These are phyloP conservation scores for Pontederia paniculata DNA, from an alignment of 176 grass and related monocot species.

Conservation along the genomic window DNA sequence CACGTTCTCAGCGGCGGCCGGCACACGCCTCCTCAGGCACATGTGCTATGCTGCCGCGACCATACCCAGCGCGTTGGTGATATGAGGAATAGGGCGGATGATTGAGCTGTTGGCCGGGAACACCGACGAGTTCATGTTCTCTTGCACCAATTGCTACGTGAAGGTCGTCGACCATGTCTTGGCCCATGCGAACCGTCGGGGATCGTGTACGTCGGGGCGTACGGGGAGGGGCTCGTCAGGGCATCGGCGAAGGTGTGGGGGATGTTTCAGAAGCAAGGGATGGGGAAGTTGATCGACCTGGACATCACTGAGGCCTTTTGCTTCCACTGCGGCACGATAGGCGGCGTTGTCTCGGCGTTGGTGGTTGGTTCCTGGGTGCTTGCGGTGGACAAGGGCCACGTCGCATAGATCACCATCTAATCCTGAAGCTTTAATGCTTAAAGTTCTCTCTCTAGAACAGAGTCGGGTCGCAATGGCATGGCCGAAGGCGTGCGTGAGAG, in stretches of 20 bases:
- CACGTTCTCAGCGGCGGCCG: slow-evolving; percentile 27
- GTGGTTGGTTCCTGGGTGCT: slow-evolving; percentile 65
- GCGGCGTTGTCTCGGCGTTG: slow-evolving; percentile 46
- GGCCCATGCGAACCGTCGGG: slow-evolving; percentile 64
- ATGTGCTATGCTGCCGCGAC: slow-evolving; percentile 58
- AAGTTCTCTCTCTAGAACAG: too few species aligned
- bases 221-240: slow-evolving; percentile 45
- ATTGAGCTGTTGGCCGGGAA: too few species aligned
- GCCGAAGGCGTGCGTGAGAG: too few species aligned
- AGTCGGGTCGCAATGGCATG: too few species aligned
- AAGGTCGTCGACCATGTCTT: slow-evolving; percentile 51
- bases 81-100: slow-evolving; percentile 38
- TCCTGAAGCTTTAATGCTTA: too few species aligned
- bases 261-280: too few species aligned
- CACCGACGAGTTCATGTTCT: slow-evolving; percentile 72
- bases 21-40: slow-evolving; percentile 47
- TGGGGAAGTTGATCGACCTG: too few species aligned
- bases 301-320: too few species aligned
- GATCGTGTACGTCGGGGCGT: slow-evolving; percentile 45
- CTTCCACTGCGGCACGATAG: too few species aligned
- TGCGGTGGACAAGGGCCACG: too few species aligned
- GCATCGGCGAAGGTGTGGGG: slow-evolving; percentile 74
- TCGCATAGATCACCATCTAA: slow-evolving; percentile 43
- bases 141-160: slow-evolving; percentile 47
- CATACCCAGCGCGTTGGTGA: slow-evolving; percentile 37